Base-by-base conservation (phyloP, 768 basidiomycete species). In the Trametes meyenii region DNA sequence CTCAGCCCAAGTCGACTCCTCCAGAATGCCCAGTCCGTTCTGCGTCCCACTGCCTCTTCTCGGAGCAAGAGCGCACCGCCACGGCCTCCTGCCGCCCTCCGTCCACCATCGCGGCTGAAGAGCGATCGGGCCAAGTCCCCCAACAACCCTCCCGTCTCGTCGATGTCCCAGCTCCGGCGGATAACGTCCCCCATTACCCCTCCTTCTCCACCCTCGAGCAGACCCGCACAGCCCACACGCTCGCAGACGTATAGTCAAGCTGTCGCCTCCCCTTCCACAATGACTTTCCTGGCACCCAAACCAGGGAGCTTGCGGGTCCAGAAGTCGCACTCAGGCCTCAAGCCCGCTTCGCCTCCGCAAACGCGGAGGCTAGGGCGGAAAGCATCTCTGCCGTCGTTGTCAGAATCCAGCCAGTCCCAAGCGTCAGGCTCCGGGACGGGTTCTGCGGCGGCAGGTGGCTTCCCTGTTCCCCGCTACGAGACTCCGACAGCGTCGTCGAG, bases 271-370 rank as follows among this genome's bases (percentile, higher is more conserved):
- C 69, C 82, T 44, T 81, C 85, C 35, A 78, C 79, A 40, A 59
- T 62, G 60, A 81, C 85, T 11, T 84, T 89, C 73, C 81, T 89
- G 62, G 75, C 85, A 17, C 78, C 83, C 43, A 92, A 90, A 74
- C 85, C 88, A 60, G 85, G 83, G 54, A 88, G 87, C 71, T 82
- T 93, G 62, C 87, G 91, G 23, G 87, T 86, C 19, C 91, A 93
- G 77, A 93, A 93, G 70, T 92, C 91, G 2, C 89, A 91, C 70
- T 85, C 89, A 6, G 90, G 87, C 39, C 82, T 93, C 55, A 92
- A 93, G 70, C 85, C 87, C 26, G 85, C 85, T 5, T 88, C 90
- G 33, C 84, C 89, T n/a, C 71, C 83, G 23, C 81, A 82, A 26
- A 77, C 83, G 50, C 83, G 87, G 35, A 84, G 81, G 66, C 80